Percentiles rank a stretch among this genome's conserved stretches.
Evolutionary conservation across 306 rosid genomes (phyloP).

Genomic region (Abrus pulchellus): DNA sequence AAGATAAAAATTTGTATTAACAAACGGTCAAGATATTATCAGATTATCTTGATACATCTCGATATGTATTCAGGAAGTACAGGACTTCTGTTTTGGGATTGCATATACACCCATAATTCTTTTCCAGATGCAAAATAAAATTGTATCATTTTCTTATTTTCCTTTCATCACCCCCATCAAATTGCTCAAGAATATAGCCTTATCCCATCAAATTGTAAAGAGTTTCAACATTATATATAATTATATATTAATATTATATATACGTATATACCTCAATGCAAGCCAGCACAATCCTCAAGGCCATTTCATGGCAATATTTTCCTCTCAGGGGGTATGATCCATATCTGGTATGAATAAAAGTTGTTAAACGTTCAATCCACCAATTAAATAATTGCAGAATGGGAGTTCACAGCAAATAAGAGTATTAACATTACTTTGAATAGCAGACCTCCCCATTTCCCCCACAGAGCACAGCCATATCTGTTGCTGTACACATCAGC

Average conservation of each 20-base stretch:
- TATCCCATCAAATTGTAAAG: neutral
- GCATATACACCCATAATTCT: neutral
- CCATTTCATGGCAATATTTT: conserved; percentile 98
- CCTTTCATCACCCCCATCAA: neutral
- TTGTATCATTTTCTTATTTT: neutral
- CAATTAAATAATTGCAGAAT: conserved; percentile 26
- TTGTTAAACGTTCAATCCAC: conserved; percentile 39
- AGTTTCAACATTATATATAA: neutral
- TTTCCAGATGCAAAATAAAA: neutral
- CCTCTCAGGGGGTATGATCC: conserved; percentile 97
- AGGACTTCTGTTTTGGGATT: neutral
- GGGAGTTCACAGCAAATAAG: conserved; percentile 37
- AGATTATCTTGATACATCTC: neutral
- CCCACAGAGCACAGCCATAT: conserved; percentile 98
- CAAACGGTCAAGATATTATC: neutral
- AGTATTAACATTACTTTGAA: conserved; percentile 78
- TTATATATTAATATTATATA: too few relatives aligned
- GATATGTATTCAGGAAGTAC: conserved; percentile 14
- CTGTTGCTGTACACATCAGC: conserved; percentile 98
- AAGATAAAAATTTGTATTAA: conserved; percentile 9
- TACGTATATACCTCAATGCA: conserved; percentile 81
- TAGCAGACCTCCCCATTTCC: conserved; percentile 99
- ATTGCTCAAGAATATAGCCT: neutral
- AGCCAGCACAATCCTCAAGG: conserved; percentile 93
- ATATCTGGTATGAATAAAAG: conserved; percentile 68